A percentile compares a stretch with the other conserved stretches of the same genome.
Conservation (phyloP, 495 filamentous ascomycete genomes). For the Haplographium delicatum region DNA sequence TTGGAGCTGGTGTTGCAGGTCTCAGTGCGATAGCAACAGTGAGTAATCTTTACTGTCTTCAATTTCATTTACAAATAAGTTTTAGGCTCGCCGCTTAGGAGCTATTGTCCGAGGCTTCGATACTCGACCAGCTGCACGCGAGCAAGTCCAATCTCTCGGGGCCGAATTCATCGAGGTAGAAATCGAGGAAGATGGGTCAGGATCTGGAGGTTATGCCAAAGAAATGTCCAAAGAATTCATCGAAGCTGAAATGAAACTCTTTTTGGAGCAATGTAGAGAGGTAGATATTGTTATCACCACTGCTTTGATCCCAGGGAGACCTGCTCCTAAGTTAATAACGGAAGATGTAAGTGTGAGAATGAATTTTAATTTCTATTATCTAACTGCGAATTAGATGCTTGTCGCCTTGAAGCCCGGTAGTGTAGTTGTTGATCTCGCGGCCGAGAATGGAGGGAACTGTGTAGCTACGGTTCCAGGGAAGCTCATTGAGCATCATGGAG, state of each 20-base stretch:
- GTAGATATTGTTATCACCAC: constrained; percentile 88
- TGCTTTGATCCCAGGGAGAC: constrained; percentile 71
- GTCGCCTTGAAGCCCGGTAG: constrained; percentile 77
- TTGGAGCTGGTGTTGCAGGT: constrained; percentile 77
- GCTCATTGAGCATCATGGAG: constrained; percentile 61
- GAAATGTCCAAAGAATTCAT: constrained; percentile 88
- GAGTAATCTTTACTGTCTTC: constrained; percentile 4
- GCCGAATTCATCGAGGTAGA: constrained; percentile 83
- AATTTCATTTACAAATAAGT: neutral
- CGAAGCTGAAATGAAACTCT: constrained; percentile 81
- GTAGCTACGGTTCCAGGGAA: constrained; percentile 67
- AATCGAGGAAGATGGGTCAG: constrained; percentile 76
- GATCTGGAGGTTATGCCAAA: constrained; percentile 76
- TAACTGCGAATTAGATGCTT: constrained; percentile 47
- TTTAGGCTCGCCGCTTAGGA: constrained; percentile 63
- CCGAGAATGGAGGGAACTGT: constrained; percentile 77
- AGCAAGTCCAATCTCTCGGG: constrained; percentile 79
- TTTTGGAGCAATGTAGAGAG: constrained; percentile 72
- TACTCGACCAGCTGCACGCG: constrained; percentile 68
- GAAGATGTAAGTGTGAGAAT: constrained; percentile 36
- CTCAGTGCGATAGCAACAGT: constrained; percentile 71
- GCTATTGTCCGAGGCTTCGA: constrained; percentile 82
- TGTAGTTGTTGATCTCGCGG: constrained; percentile 74
- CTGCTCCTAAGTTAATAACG: constrained; percentile 72
- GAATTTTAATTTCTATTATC: neutral